Evolutionary conservation across 208 protist genomes (phyloP), one percentile per base, ranked within the genome.

Genomic region (Wallacemonas sp.): DNA sequence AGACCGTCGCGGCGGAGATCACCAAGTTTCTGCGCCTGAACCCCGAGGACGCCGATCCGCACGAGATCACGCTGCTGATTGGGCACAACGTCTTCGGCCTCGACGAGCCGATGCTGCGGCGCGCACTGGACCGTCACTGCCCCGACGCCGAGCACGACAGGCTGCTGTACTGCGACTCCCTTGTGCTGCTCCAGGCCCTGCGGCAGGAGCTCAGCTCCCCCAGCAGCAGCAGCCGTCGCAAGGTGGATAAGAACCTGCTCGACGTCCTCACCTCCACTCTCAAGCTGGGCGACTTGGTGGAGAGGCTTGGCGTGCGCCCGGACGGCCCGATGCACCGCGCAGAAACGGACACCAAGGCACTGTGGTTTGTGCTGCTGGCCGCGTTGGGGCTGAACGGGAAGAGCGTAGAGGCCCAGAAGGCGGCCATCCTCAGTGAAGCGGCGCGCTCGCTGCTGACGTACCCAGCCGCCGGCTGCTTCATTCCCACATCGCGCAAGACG

Each of bases 321-420:
- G 83, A 92, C 1, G 88, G 88, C 4, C 54, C 72, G n/a, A 19
- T 94, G 47, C 91, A 96, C 80, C 81, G 91, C 21, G 91, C 91
- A 17, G 83, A 85, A 34, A 92, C 88, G 14, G 91, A 96, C 75
- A 78, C 88, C 1, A 92, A 85, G 65, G 83, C 77, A 27, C 68
- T 96, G 19, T 96, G 91, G 88, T 84, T 78, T 56, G 91, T 96
- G 21, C 77, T 96, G n/a, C 56, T 93, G 3, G 74, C 84, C 57
- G 73, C 70, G 4, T 74, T 90, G 4, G 72, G 75, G 14, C 27
- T 92, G 6, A 52, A 57, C 0, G 76, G 76, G n/a, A 49, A 74
- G 26, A 58, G 65, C 2, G 29, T 72, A 5, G 48, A 5, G 16
- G 68, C 61, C 66, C 90, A 95, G 71, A 77, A 78, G 0, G 78